phyloP scores from a whole-genome alignment of 2,329 filamentous ascomycete genomes.

The Aspergillus fijiensis region DNA sequence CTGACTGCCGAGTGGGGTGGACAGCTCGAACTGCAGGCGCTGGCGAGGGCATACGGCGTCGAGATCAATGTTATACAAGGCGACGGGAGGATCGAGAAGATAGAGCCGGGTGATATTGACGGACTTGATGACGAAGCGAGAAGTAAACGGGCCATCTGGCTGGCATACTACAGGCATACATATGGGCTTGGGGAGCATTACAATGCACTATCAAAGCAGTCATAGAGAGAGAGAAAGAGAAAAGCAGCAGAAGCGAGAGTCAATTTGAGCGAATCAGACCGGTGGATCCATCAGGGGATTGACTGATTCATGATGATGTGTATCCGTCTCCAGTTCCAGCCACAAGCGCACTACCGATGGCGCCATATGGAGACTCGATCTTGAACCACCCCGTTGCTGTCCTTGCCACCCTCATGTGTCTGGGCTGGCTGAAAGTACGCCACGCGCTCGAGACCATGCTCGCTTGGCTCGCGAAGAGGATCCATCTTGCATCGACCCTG shows the following conservation, averaged over 20 bases:
- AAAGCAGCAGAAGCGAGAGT: conserved; percentile 1
- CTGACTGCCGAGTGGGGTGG: conserved; percentile 96
- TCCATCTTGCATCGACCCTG: conserved; percentile 52
- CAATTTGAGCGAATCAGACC: not conserved
- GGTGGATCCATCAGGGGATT: not conserved
- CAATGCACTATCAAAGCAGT: conserved; percentile 70
- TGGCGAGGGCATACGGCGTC: conserved; percentile 76
- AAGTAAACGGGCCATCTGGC: conserved; percentile 67
- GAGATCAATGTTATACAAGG: conserved; percentile 81
- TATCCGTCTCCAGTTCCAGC: not conserved
- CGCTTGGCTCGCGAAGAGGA: conserved; percentile 46
- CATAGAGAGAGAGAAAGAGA: conserved; percentile 18
- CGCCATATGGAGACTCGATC: conserved; percentile 48
- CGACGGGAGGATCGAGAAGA: conserved; percentile 75
- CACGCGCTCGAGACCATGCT: conserved; percentile 45
- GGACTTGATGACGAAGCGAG: conserved; percentile 44
- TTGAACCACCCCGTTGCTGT: conserved; percentile 40
- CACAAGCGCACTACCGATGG: conserved; percentile 23
- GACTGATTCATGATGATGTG: not conserved
- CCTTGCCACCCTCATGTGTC: conserved; percentile 57
- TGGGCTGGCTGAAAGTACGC: conserved; percentile 57
- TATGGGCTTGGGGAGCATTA: conserved; percentile 97
- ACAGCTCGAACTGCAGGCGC: conserved; percentile 81
- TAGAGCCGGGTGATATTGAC: conserved; percentile 54
- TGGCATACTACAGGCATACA: conserved; percentile 92